Conservation (phyloP, 805 yeast genomes). For the Saccharomycopsis javanensis region DNA sequence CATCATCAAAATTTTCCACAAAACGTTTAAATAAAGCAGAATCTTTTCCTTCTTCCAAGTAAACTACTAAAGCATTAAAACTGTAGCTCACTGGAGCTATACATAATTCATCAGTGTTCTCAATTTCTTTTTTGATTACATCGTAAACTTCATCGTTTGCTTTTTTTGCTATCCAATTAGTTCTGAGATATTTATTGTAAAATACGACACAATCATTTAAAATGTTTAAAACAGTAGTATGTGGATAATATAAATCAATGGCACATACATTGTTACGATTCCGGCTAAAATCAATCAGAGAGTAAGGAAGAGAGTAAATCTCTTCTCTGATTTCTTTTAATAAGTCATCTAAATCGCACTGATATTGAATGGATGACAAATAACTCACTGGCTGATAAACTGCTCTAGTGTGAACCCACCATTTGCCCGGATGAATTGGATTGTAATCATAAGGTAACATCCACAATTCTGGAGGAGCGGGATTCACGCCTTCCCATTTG, state of each 20-base stretch:
- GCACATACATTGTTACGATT: slow-evolving; percentile 84
- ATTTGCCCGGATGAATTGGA: slow-evolving; percentile 87
- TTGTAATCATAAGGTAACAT: slow-evolving; percentile 58
- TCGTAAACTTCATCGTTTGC: slow-evolving; percentile 48
- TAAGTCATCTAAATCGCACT: slow-evolving; percentile 55
- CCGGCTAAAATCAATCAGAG: slow-evolving; percentile 52
- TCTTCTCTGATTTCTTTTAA: slow-evolving; percentile 62
- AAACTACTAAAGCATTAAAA: slow-evolving; percentile 66
- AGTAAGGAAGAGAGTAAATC: slow-evolving; percentile 59
- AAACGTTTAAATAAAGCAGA: slow-evolving; percentile 51
- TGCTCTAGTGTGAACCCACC: slow-evolving; percentile 99
- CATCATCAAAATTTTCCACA: slow-evolving; percentile 58
- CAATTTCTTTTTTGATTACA: slow-evolving; percentile 60
- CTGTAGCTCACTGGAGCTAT: slow-evolving; percentile 94
- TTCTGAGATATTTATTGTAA: slow-evolving; percentile 69
- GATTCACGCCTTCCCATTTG: slow-evolving; percentile 95
- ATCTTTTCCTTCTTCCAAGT: slow-evolving; percentile 55
- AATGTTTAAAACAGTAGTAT: slow-evolving; percentile 53
- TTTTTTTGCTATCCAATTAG: slow-evolving; percentile 53
- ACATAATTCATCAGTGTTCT: slow-evolving; percentile 70
- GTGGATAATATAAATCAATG: slow-evolving; percentile 90
- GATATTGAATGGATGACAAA: slow-evolving; percentile 45
- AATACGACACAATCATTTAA: slow-evolving; percentile 49
- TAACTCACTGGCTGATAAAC: slow-evolving; percentile 85
- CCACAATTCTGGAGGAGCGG: slow-evolving; percentile 97